Evolutionary conservation across 768 basidiomycete species (phyloP), one percentile per base, ranked within the genome.

Genomic region (Podaxis sp.): DNA sequence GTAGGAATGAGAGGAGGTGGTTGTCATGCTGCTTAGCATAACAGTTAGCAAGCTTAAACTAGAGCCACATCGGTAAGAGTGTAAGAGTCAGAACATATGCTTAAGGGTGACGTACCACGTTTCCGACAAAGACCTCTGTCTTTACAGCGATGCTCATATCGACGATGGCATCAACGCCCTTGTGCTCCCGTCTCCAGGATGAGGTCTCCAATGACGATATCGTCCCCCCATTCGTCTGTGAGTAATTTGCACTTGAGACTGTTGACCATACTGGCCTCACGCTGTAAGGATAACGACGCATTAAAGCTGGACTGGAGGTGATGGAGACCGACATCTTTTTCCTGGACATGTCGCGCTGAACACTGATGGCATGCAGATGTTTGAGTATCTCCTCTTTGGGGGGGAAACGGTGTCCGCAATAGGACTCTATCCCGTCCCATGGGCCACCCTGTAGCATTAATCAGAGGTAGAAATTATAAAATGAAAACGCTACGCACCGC

Each of bases 51-150:
- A 63, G 64, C 82, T 84, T 55, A 68, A 84, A 84, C 76, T 78
- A 58, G 15, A 40, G 38, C n/a, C 37, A 59, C n/a, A 4, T 63
- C 38, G 37, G n/a, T n/a, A n/a, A n/a, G n/a, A n/a, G n/a, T n/a
- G 20, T 13, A 33, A 66, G 12, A 4, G 44, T 12, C 24, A 65
- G 48, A 46, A 13, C 73, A 58, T 13, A 46, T 12, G 38, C 50
- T 30, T 12, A 58, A 33, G n/a, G 58, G 56, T 54, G 15, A 78
- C 83, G 67, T 53, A 86, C 84, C 60, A 85, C 85, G 66, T 87
- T 87, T 0, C 86, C 86, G 4, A 87, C 73, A 68, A 86, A 87
- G 46, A 86, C 82, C 66, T 87, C 82, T 0, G 84, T 84, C 52
- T 75, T 73, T 67, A 82, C 78, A 0, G 82, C 86, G 26, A 87